Evolutionary conservation across 768 basidiomycete genomes (phyloP).

Genomic region (Tephrocybe rancida): DNA sequence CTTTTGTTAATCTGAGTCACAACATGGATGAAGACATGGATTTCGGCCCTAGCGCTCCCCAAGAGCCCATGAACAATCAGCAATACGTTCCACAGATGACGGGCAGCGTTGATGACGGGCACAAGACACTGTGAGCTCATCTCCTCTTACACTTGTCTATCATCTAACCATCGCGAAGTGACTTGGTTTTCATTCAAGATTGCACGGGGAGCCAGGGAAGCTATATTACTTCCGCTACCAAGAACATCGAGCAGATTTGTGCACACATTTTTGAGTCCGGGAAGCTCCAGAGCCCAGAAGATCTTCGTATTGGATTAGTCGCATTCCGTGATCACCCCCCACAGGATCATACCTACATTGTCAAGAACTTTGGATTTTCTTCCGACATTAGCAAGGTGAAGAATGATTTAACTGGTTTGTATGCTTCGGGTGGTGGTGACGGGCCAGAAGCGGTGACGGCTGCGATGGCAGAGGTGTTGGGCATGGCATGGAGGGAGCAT

Average conservation of each 20-base stretch:
- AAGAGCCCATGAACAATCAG: conserved; percentile 37
- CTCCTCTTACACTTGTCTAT: conserved; percentile 20
- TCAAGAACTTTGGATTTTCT: conserved; percentile 93
- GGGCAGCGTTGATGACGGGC: conserved; percentile 33
- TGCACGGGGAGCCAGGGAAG: conserved; percentile 92
- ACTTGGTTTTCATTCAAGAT: conserved; percentile 94
- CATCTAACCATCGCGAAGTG: conserved; percentile 44
- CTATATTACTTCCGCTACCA: conserved; percentile 92
- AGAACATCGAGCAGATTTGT: conserved; percentile 96
- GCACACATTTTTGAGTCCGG: conserved; percentile 94
- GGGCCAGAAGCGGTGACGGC: conserved; percentile 98
- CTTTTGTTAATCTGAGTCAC: conserved; percentile 19
- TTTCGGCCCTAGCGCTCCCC: conserved; percentile 45
- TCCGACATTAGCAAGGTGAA: conserved; percentile 90
- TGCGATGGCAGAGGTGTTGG: conserved; percentile 81
- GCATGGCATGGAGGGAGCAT: conserved; percentile 87
- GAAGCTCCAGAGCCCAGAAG: conserved; percentile 83
- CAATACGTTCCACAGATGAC: conserved; percentile 30
- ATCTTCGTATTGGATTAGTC: conserved; percentile 89
- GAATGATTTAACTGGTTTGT: conserved; percentile 77
- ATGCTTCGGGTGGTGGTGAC: conserved; percentile 91
- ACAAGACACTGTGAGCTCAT: conserved; percentile 75
- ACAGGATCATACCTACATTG: conserved; percentile 94
- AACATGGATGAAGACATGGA: conserved; percentile 85
- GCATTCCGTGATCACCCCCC: conserved; percentile 98